Evolutionary conservation across 768 basidiomycete species (phyloP).

Genomic region (Boletus sp.): DNA sequence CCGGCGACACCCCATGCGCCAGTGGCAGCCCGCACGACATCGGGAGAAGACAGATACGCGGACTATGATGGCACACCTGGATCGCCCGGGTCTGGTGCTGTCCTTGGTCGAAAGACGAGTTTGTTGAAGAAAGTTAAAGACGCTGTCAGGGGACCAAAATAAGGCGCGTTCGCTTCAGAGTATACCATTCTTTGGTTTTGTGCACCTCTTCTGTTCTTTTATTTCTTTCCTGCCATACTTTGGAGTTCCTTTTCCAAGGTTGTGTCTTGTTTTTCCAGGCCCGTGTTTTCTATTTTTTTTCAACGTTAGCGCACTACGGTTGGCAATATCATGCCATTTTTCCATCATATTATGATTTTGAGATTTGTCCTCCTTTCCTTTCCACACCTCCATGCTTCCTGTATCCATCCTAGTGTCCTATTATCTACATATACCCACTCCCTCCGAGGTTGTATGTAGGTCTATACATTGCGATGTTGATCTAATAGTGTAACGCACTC

Average conservation of each 20-base stretch:
- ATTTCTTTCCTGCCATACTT: constrained; percentile 6
- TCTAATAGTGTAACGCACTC: constrained; percentile 31
- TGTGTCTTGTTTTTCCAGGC: background rate
- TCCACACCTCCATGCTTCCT: constrained; percentile 20
- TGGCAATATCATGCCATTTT: constrained; percentile 6
- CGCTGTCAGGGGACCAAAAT: constrained; percentile 60
- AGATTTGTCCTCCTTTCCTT: constrained; percentile 4
- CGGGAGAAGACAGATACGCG: constrained; percentile 34
- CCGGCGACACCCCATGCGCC: constrained; percentile 41
- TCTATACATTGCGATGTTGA: constrained; percentile 27
- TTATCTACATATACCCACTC: constrained; percentile 34
- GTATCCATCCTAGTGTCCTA: constrained; percentile 32
- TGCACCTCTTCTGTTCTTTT: background rate
- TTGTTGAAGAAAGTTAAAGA: constrained; percentile 78
- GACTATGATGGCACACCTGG: constrained; percentile 49
- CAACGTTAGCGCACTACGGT: background rate
- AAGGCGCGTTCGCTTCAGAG: constrained; percentile 10
- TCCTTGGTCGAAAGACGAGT: constrained; percentile 71
- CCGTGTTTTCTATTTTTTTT: background rate
- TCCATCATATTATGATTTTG: constrained; percentile 5
- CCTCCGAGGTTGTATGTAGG: constrained; percentile 35
- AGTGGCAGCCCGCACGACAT: constrained; percentile 21
- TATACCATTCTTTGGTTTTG: constrained; percentile 7
- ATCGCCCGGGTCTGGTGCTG: constrained; percentile 38
- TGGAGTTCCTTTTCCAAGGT: constrained; percentile 6